Evolutionary conservation across 2,329 filamentous ascomycete species (phyloP), one percentile per base, ranked within the genome.

Genomic region (Laburnicola sp.): DNA sequence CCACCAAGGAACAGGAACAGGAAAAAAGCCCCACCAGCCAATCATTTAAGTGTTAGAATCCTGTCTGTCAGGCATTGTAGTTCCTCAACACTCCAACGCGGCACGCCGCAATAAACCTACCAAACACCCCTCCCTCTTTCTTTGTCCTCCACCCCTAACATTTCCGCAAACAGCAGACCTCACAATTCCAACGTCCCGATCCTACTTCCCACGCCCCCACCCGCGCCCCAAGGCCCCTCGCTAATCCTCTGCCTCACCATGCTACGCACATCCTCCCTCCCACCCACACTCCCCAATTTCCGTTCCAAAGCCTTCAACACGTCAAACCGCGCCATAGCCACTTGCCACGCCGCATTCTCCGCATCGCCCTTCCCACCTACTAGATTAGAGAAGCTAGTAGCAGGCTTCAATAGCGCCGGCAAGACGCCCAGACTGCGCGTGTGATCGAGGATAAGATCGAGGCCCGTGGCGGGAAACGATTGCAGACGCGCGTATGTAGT

Each of bases 301-400:
- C 66, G 58, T 26, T 80, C 71, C n/a, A 85, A 65, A 3, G 75
- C 74, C 11, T 77, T 76, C 41, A 85, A 58, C 2, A 79, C 78
- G 48, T 83, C 82, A 56, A 82, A 82, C 59, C 84, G 85, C 0
- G 80, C 78, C 40, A 74, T 76, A 1, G 82, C 82, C 36, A 86
- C 75, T 54, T 78, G 77, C 69, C 82, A 85, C 2, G 82, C 81
- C 1, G 80, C 76, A 55, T 78, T 82, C 60, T 85, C 80, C 1
- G 78, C 71, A 60, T 84, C 82, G 2, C 80, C 81, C 7, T 78
- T 73, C 7, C 82, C 82, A 10, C 80, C 81, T 0, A 84, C 82
- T n/a, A 84, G 75, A 47, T 82, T 82, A 9, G 78, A 77, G 53
- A 82, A 84, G 0, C 78, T 80, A 27, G 79, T 78, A 1, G 82